Evolutionary conservation across 768 basidiomycete genomes (phyloP).

Genomic region (Agrocybe chaxingu): DNA sequence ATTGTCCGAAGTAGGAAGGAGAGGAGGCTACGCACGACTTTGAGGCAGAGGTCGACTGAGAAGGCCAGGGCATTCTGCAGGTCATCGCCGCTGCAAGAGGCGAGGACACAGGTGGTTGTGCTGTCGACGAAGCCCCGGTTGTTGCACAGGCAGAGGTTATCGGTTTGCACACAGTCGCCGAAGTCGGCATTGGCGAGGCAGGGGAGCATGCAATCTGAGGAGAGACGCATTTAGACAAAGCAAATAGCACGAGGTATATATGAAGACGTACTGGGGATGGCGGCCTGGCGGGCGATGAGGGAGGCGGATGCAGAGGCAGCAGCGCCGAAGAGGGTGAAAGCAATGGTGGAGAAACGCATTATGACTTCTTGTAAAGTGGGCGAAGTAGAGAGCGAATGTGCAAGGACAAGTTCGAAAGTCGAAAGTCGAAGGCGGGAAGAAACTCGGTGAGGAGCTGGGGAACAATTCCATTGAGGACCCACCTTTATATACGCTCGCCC

Average conservation of each 20-base stretch:
- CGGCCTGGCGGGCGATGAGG: conserved; percentile 31
- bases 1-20: background rate
- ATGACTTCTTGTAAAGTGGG: conserved; percentile 19
- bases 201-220: conserved; percentile 44
- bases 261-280: conserved; percentile 29
- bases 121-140: conserved; percentile 39
- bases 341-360: conserved; percentile 53
- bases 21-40: conserved; percentile 40
- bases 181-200: conserved; percentile 46
- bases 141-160: conserved; percentile 60
- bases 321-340: conserved; percentile 36
- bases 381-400: conserved; percentile 19
- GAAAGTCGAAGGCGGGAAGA: conserved; percentile 19
- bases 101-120: conserved; percentile 46
- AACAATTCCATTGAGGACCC: conserved; percentile 2
- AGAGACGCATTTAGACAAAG: background rate
- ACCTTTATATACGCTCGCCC: conserved; percentile 11
- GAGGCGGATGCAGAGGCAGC: conserved; percentile 38
- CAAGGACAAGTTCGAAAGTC: conserved; percentile 13
- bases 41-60: conserved; percentile 41
- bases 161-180: conserved; percentile 42
- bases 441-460: conserved; percentile 22
- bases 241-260: background rate
- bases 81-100: conserved; percentile 45
- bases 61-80: conserved; percentile 36